These are phyloP conservation scores for Boletus patriciae DNA, from an alignment of 768 basidiomycete species.

Conservation along the genomic window DNA sequence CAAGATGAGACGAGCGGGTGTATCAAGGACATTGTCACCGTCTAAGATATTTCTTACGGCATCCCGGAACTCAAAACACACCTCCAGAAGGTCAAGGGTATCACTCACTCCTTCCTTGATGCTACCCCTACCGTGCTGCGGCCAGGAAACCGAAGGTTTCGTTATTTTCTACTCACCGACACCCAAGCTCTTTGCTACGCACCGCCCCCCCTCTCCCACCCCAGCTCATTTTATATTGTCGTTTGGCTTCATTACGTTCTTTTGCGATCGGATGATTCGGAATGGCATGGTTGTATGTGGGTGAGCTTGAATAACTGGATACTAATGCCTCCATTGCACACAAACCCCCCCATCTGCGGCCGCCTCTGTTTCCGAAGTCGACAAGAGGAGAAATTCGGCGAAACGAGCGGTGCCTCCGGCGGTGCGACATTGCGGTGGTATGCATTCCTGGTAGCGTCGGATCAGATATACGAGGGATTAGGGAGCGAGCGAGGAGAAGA, in stretches of 20 bases:
- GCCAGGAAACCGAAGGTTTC: constrained; percentile 44
- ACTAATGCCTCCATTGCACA: neutral
- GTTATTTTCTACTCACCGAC: constrained; percentile 41
- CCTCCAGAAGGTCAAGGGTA: constrained; percentile 39
- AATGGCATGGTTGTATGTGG: neutral
- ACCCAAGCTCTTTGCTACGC: constrained; percentile 26
- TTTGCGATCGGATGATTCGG: neutral
- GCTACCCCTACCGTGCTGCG: constrained; percentile 41
- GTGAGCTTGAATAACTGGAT: neutral
- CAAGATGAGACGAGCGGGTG: constrained; percentile 38
- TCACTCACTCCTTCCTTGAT: constrained; percentile 36
- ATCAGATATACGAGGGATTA: no score
- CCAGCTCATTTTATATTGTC: constrained; percentile 26
- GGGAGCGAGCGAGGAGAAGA: no score
- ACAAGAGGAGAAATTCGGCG: no score
- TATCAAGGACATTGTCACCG: constrained; percentile 44
- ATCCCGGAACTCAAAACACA: constrained; percentile 40
- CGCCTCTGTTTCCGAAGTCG: no score
- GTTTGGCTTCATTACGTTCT: no score
- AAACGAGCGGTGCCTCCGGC: no score
- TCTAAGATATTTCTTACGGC: constrained; percentile 45
- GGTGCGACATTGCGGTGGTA: no score
- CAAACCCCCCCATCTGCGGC: no score
- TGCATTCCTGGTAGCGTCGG: no score
- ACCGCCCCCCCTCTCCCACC: constrained; percentile 37